Evolutionary conservation across 2,329 filamentous ascomycete species (phyloP).

Genomic region (Rhinocladiella mackenziei): DNA sequence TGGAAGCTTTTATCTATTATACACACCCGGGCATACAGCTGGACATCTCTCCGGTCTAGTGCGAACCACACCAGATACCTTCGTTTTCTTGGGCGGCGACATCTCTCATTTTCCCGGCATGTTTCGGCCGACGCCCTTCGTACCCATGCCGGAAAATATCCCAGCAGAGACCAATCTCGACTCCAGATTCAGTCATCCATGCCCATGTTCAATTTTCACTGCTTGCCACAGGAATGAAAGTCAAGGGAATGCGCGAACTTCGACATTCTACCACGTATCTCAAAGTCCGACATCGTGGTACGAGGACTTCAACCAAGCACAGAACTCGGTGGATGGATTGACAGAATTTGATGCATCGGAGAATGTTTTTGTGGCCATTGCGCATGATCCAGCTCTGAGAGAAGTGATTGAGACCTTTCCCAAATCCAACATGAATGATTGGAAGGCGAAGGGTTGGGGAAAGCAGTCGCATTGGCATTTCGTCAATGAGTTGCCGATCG

Average conservation of each 20-base stretch:
- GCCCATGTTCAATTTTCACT: conserved; percentile 28
- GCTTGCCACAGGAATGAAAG: neutral
- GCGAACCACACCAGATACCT: conserved; percentile 37
- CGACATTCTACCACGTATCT: conserved; percentile 15
- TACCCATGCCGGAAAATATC: conserved; percentile 30
- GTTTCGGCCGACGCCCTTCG: conserved; percentile 31
- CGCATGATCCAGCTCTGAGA: conserved; percentile 31
- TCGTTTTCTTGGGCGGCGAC: conserved; percentile 52
- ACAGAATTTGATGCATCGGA: conserved; percentile 30
- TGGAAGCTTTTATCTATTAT: conserved; percentile 41
- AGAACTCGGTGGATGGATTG: conserved; percentile 26
- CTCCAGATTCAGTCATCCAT: conserved; percentile 11
- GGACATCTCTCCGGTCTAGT: conserved; percentile 51
- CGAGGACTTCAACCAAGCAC: conserved; percentile 25
- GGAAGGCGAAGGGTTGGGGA: conserved; percentile 34
- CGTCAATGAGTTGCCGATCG: conserved; percentile 10
- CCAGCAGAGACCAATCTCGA: conserved; percentile 3
- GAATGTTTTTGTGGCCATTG: conserved; percentile 31
- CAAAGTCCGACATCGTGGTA: conserved; percentile 26
- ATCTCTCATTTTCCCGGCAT: conserved; percentile 41
- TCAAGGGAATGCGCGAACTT: neutral
- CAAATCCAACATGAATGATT: conserved; percentile 33
- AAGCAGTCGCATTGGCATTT: conserved; percentile 15
- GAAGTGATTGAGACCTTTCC: conserved; percentile 27
- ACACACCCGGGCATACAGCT: conserved; percentile 45